Percentiles rank a stretch among this genome's conserved stretches.
These are phyloP conservation scores for Mycena rosella DNA, from an alignment of 768 basidiomycete genomes.

Conservation along the genomic window DNA sequence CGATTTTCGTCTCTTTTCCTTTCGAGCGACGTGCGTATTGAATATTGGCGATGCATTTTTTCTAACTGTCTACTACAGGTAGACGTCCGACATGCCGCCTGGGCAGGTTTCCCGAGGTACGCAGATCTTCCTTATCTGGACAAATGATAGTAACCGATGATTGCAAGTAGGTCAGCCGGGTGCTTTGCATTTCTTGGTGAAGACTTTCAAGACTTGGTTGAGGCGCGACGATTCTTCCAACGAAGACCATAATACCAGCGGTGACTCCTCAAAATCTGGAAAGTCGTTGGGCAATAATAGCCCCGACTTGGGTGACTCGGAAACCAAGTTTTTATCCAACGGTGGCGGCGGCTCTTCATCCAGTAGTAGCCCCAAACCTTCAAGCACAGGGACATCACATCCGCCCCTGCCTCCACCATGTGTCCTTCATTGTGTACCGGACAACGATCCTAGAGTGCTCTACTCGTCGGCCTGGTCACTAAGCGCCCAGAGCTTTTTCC, in stretches of 20 bases:
- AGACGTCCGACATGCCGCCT: constrained; percentile 34
- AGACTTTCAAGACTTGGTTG: too few relatives aligned
- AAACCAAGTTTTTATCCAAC: too few relatives aligned
- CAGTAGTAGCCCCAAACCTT: background rate
- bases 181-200: constrained; percentile 19
- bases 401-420: constrained; percentile 6
- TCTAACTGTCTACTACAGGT: constrained; percentile 1
- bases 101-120: constrained; percentile 35
- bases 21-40: constrained; percentile 29
- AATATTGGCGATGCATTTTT: background rate
- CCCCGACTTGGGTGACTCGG: too few relatives aligned
- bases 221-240: background rate
- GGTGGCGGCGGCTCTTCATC: background rate
- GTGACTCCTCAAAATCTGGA: background rate
- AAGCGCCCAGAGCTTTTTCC: constrained; percentile 37
- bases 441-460: constrained; percentile 52
- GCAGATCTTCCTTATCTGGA: background rate
- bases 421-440: constrained; percentile 36
- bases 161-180: constrained; percentile 12
- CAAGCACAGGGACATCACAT: background rate
- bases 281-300: too few relatives aligned
- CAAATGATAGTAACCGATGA: background rate
- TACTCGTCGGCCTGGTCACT: constrained; percentile 55
- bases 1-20: constrained; percentile 18
- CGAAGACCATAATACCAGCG: background rate